Percentiles rank a stretch among this genome's conserved stretches.
phyloP scores from a whole-genome alignment of 306 rosid genomes.

The Sechiopsis laciniata region DNA sequence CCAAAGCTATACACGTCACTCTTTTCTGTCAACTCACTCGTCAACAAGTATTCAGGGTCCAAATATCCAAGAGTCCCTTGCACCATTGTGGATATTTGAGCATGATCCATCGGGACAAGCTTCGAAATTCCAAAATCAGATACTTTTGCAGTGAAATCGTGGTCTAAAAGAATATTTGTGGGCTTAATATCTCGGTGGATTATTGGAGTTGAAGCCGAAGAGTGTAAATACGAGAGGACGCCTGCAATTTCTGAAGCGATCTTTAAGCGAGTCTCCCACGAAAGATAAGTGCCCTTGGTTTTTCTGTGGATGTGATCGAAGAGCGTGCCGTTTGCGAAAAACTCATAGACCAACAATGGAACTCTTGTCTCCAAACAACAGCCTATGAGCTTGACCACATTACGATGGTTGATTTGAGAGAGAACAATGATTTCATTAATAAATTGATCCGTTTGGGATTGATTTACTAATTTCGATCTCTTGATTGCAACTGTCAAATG shows the following conservation, averaged over 20 bases:
- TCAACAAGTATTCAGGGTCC: constrained; percentile 35
- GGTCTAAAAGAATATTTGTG: constrained; percentile 38
- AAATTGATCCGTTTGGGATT: constrained; percentile 34
- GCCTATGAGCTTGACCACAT: constrained; percentile 31
- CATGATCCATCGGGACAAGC: constrained; percentile 34
- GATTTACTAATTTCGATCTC: constrained; percentile 30
- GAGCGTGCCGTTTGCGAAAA: constrained; percentile 33
- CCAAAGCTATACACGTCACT: constrained; percentile 34
- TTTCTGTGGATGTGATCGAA: constrained; percentile 25
- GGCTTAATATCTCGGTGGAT: constrained; percentile 48
- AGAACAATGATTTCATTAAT: constrained; percentile 37
- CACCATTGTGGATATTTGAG: constrained; percentile 30
- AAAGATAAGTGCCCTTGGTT: background rate
- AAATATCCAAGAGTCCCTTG: constrained; percentile 50
- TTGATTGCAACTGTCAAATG: constrained; percentile 30
- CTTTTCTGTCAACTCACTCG: constrained; percentile 25
- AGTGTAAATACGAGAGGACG: constrained; percentile 41
- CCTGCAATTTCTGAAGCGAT: constrained; percentile 38
- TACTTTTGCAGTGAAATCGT: constrained; percentile 31
- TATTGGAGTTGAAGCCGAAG: constrained; percentile 32
- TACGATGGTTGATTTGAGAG: constrained; percentile 28
- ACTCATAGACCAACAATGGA: constrained; percentile 48
- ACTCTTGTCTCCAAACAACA: constrained; percentile 43
- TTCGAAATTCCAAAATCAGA: constrained; percentile 44
- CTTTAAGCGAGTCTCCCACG: constrained; percentile 33